Conservation (phyloP, 2,329 filamentous ascomycete genomes). For the Ceratocystis smalleyi region DNA sequence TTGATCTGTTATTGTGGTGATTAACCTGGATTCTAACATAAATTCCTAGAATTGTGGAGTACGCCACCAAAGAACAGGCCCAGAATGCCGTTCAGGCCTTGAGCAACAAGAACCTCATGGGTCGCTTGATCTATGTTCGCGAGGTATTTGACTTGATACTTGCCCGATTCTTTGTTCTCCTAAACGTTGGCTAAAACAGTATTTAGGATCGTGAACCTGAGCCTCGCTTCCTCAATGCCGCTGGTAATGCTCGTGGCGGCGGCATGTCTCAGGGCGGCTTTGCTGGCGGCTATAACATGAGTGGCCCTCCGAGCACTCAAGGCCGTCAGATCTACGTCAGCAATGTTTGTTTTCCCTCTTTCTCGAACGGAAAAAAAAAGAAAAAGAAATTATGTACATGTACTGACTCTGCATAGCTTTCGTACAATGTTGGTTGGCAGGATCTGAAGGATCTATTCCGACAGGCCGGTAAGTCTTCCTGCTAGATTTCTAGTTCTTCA, state of each 20-base stretch:
- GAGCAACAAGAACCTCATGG: slow-evolving; percentile 99
- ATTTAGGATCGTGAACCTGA: slow-evolving; percentile 87
- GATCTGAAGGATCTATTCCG: slow-evolving; percentile 97
- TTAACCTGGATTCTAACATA: slow-evolving; percentile 1
- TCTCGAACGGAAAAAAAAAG: slow-evolving; percentile 15
- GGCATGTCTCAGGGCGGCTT: slow-evolving; percentile 31
- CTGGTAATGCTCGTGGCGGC: slow-evolving; percentile 37
- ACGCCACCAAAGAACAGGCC: slow-evolving; percentile 97
- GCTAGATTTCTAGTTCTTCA: not conserved
- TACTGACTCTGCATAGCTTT: slow-evolving; percentile 48
- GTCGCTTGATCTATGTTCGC: slow-evolving; percentile 92
- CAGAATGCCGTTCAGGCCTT: slow-evolving; percentile 93
- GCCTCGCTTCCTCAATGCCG: slow-evolving; percentile 75
- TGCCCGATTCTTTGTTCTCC: not conserved
- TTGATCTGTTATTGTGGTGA: not conserved
- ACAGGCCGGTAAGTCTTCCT: slow-evolving; percentile 64
- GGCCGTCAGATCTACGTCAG: slow-evolving; percentile 90
- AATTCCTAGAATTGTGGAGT: slow-evolving; percentile 85
- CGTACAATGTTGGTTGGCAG: slow-evolving; percentile 96
- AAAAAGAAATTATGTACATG: slow-evolving; percentile 19
- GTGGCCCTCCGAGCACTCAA: slow-evolving; percentile 34
- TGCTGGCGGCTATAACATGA: slow-evolving; percentile 36
- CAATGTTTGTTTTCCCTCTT: slow-evolving; percentile 62
- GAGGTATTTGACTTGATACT: slow-evolving; percentile 47
- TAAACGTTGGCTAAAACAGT: not conserved